Evolutionary conservation across 345 rosid genomes (phyloP), one percentile per base, ranked within the genome.

Genomic region (Pistacia vera): DNA sequence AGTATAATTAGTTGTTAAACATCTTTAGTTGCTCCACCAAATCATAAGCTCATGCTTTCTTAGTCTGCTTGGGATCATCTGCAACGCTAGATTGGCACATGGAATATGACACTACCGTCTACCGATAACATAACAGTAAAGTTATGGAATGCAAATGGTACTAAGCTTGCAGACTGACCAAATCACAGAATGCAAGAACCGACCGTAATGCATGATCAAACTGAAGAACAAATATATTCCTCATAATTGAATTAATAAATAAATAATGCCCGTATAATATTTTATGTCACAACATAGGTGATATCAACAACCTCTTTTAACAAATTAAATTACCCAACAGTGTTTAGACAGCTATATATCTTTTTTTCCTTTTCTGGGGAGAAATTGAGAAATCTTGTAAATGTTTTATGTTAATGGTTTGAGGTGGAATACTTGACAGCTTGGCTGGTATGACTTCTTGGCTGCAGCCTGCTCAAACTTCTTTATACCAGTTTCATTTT

Each of bases 361-460:
- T 52, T 1, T 73, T 51, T n/a, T 14, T 20, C 30, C 65, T 71
- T 46, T 55, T 51, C 46, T 28, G 62, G 11, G 67, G 3, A 51
- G 17, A 30, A 70, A 17, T 56, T 54, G 30, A 18, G 6, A 18
- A 63, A 61, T n/a, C 68, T 20, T 14, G 20, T 66, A 12, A 70
- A 59, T 67, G 58, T 25, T 61, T 68, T 68, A 73, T 20, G 72
- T 61, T 90, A 85, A 78, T 64, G 98, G 87, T 61, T 87, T 90
- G 66, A 96, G 94, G 80, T 96, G 99, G 88, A 96, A 96, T 78
- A 92, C 87, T 85, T 91, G 98, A 85, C 99, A 93, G 71, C 83
- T 86, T 18, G 98, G 92, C 70, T 82, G 84, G 66, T 89, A 92
- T 52, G 91, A 86, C 68, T 76, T 86, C 87, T 89, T 90, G 59